Base-by-base conservation (phyloP, 2,329 filamentous ascomycete genomes). In the Penicillium freii region DNA sequence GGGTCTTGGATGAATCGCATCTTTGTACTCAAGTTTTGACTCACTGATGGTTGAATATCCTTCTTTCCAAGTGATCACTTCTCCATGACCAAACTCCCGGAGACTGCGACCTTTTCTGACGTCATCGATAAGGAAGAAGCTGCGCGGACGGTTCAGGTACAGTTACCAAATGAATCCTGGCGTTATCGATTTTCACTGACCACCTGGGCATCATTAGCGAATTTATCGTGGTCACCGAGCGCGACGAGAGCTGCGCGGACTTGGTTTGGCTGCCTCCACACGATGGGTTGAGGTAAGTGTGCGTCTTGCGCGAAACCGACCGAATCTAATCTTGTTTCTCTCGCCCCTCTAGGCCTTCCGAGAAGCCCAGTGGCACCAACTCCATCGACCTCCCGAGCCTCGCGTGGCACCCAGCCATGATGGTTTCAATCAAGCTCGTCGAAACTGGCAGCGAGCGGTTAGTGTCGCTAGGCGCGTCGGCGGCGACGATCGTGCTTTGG, bases 221-320 rank as follows among this genome's bases (percentile, higher is more conserved):
- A 88, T 87, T 27, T 95, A 92, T 71, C 82, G 91, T 34, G 90
- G 91, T 6, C 90, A 95, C 72, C 82, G 89, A 53, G 82, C 84
- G 48, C 82, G 91, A 43, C 79, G 91, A 47, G 87, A 91, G 71
- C 79, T 94, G 65, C 73, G 83, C 40, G 91, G 91, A 0, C 79
- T 88, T 62, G 83, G 83, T 1, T 71, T 95, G 34, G 83, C 89
- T 71, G 82, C 89, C n/a, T 84, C 81, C 31, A 86, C 86, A 31
- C 79, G 89, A 66, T 92, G 89, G 88, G 77, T 84, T 11, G 85
- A 90, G 67, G 87, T 89, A 54, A 76, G 50, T 1, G 29, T 21
- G 19, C 8, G 13, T 19, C 7, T 33, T 33, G 29, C 19, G 29
- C 7, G 17, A 33, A 33, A 21, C 6, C 15, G n/a, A 33, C 27